Percentiles rank a stretch among this genome's conserved stretches.
These are phyloP conservation scores for Capronia americana DNA, from an alignment of 2,329 filamentous ascomycete species.

Conservation along the genomic window DNA sequence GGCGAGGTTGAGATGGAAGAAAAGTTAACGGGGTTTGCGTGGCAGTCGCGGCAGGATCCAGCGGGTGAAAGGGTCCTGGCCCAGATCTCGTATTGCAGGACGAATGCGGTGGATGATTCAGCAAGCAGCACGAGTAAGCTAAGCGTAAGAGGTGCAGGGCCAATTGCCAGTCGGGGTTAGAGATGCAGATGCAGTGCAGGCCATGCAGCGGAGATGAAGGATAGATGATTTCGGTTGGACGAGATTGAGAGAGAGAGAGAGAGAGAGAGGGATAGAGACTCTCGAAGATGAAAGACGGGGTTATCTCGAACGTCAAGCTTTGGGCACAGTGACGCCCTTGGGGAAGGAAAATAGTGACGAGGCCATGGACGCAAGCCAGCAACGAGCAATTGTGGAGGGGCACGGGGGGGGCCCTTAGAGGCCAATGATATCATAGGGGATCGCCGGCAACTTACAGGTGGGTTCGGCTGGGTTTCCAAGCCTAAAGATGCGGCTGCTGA, in stretches of 20 bases:
- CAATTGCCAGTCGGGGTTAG: conserved; percentile 11
- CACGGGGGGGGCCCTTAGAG: background rate
- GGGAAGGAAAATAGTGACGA: background rate
- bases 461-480: background rate
- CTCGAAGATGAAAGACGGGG: background rate
- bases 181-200: conserved; percentile 1
- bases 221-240: background rate
- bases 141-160: background rate
- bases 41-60: background rate
- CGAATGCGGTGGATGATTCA: conserved; percentile 9
- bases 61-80: conserved; percentile 4
- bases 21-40: background rate
- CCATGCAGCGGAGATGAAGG: background rate
- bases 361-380: background rate
- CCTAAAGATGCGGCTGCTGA: conserved; percentile 1
- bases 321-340: background rate
- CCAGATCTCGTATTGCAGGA: conserved; percentile 14
- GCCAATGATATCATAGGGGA: conserved; percentile 12
- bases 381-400: conserved; percentile 6
- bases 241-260: background rate
- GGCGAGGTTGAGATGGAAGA: conserved; percentile 4
- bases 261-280: background rate
- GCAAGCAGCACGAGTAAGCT: conserved; percentile 7
- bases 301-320: background rate
- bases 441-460: background rate